These are phyloP conservation scores for Knoxdaviesia capensis DNA, from an alignment of 2,329 filamentous ascomycete species.

Conservation along the genomic window DNA sequence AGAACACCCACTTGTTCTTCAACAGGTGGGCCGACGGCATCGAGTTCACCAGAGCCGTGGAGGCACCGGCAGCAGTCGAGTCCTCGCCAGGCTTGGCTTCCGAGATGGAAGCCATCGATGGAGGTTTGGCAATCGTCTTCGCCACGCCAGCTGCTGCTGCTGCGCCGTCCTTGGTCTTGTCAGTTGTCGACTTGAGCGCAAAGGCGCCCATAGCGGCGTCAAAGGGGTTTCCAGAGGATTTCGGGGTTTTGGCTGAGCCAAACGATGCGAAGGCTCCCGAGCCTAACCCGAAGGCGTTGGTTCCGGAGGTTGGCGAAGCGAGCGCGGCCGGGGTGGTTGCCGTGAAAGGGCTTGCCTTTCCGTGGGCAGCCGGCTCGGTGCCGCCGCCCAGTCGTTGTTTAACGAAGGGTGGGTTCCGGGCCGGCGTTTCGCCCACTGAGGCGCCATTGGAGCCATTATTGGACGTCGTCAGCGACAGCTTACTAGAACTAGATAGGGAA, in stretches of 20 bases:
- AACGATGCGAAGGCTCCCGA: slow-evolving; percentile 87
- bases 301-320: slow-evolving; percentile 55
- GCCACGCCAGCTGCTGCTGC: slow-evolving; percentile 37
- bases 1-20: slow-evolving; percentile 84
- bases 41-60: slow-evolving; percentile 20
- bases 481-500: slow-evolving; percentile 43
- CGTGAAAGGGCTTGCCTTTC: slow-evolving; percentile 59
- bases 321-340: slow-evolving; percentile 50
- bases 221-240: slow-evolving; percentile 62
- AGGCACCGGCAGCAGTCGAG: slow-evolving; percentile 7
- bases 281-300: slow-evolving; percentile 80
- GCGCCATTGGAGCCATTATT: slow-evolving; percentile 31
- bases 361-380: slow-evolving; percentile 35
- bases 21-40: slow-evolving; percentile 35
- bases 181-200: slow-evolving; percentile 10
- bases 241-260: slow-evolving; percentile 71
- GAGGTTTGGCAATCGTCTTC: slow-evolving; percentile 11
- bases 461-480: slow-evolving; percentile 73
- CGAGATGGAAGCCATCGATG: slow-evolving; percentile 17
- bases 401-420: slow-evolving; percentile 40
- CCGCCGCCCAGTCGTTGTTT: slow-evolving; percentile 60
- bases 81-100: slow-evolving; percentile 5
- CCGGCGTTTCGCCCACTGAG: slow-evolving; percentile 31
- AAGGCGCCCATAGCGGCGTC: slow-evolving; percentile 44
- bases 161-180: slow-evolving; percentile 12